Evolutionary conservation across 2,329 filamentous ascomycete genomes (phyloP).

Genomic region (Incumbomyces lentus): DNA sequence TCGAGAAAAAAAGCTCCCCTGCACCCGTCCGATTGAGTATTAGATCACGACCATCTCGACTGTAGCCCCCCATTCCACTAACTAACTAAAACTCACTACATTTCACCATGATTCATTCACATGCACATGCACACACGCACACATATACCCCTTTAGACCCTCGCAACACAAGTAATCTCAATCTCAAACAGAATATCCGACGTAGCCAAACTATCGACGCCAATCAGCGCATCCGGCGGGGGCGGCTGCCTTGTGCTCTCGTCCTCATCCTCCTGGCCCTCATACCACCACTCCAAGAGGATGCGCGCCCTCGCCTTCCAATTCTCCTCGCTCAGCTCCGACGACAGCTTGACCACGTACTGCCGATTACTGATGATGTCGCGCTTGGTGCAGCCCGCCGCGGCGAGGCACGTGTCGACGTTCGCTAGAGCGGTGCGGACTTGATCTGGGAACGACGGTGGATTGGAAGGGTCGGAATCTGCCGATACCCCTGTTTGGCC

Average conservation of each 20-base stretch:
- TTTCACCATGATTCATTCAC: no score
- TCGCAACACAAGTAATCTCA: no score
- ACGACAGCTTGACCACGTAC: slow-evolving; percentile 12
- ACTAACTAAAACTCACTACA: no score
- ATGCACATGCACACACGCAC: no score
- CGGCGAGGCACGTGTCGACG: slow-evolving; percentile 12
- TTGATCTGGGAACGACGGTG: slow-evolving; percentile 10
- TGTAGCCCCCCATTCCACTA: no score
- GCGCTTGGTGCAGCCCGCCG: slow-evolving; percentile 10
- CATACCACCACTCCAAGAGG: slow-evolving; percentile 9
- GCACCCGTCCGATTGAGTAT: no score
- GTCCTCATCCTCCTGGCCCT: slow-evolving; percentile 8
- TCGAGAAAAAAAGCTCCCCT: no score
- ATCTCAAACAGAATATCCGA: slow-evolving; percentile 12
- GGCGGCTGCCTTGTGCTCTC: no score
- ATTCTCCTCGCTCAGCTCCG: not conserved
- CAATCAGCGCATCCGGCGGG: slow-evolving; percentile 12
- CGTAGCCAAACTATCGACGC: slow-evolving; percentile 11
- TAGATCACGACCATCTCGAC: no score
- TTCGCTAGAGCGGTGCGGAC: slow-evolving; percentile 13
- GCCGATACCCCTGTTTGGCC: slow-evolving; percentile 12
- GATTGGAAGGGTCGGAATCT: not conserved
- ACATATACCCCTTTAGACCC: no score
- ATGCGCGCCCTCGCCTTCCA: slow-evolving; percentile 9
- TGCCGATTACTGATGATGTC: slow-evolving; percentile 14